These are phyloP conservation scores for Xylaria sp. DNA, from an alignment of 2,329 filamentous ascomycete species.

Conservation along the genomic window DNA sequence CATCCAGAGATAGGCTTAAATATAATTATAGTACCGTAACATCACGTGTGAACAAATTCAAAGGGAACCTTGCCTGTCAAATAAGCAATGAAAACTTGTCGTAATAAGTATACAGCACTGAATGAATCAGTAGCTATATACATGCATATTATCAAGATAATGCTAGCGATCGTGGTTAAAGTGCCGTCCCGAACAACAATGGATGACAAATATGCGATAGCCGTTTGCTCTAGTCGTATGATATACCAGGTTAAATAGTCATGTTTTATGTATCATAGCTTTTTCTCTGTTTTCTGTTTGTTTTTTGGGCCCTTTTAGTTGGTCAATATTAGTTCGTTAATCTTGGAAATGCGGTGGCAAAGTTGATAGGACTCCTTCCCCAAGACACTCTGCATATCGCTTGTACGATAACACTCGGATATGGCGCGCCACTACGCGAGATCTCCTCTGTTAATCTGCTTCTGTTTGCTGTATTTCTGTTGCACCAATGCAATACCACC, in stretches of 20 bases:
- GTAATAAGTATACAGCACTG: not conserved
- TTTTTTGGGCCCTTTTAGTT: not conserved
- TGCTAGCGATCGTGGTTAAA: no score
- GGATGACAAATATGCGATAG: not conserved
- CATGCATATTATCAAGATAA: not conserved
- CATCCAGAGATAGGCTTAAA: not conserved
- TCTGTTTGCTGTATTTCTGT: not conserved
- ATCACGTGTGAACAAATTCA: no score
- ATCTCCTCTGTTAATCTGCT: not conserved
- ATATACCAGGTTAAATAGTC: not conserved
- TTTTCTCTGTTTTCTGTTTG: not conserved
- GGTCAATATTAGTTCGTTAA: not conserved
- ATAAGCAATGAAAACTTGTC: not conserved
- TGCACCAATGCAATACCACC: conserved; percentile 19
- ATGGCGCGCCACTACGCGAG: not conserved
- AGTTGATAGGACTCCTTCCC: not conserved
- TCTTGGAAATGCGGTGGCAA: not conserved
- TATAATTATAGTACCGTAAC: no score
- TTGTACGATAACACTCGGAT: not conserved
- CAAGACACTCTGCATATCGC: conserved; percentile 3
- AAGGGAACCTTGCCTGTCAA: no score
- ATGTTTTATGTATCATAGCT: not conserved
- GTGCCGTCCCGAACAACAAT: no score
- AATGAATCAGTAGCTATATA: not conserved
- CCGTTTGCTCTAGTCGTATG: not conserved